Evolutionary conservation across 768 basidiomycete genomes (phyloP), one percentile per base, ranked within the genome.

Genomic region (Amanita inopinata): DNA sequence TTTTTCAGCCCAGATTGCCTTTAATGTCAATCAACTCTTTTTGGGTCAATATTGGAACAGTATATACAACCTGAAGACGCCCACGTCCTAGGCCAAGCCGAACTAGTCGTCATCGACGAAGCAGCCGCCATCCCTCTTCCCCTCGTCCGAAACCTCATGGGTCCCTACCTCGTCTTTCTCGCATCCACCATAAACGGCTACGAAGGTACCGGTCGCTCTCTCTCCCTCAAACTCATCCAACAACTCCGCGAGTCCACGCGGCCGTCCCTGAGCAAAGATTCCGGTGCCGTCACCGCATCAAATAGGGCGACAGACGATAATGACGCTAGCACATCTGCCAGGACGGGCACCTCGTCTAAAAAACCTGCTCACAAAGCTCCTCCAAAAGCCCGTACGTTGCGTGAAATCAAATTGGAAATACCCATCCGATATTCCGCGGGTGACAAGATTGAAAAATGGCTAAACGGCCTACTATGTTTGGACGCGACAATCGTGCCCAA

Each of bases 141-240:
- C 2, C 81, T 99, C 25, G 94, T 99, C 12, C 80, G 86, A 43
- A 89, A 90, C 53, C 84, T 99, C 49, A 80, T 99, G 42, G 96
- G 96, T 0, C 84, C 83, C 1, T 98, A 98, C 63, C 85, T 98
- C 25, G 92, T 98, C 38, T 98, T 98, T 70, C 83, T 98, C 72
- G 89, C 96, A 1, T 96, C 92, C n/a, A 99, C 96, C 0, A 92
- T 99, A 65, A 98, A 97, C 58, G 96, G 96, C 30, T 99, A 99
- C 61, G 96, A 98, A 71, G 96, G 96, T 19, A 98, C 96, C 0
- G 96, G 96, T n/a, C 87, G 96, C 19, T 97, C 93, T 1, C 78
- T 99, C 36, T 96, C 92, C 35, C 82, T 99, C 47, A 99, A 99
- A 62, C 84, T 99, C 45, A 85, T 99, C 50, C 88, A 98, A 60